Conservation (phyloP, 192 early-diverging fungal species). For the Diversispora epigaea region DNA sequence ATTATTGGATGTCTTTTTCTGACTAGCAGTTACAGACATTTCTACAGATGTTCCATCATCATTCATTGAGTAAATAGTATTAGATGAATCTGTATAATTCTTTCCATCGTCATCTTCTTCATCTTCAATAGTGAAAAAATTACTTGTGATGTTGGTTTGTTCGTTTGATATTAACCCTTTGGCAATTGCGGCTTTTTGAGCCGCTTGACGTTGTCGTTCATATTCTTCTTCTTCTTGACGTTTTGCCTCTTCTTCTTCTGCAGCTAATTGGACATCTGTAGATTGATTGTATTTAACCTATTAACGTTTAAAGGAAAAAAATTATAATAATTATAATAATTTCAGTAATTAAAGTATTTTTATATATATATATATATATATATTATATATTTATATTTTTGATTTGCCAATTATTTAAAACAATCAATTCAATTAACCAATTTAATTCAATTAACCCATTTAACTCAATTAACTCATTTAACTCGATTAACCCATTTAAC, state of each 20-base stretch:
- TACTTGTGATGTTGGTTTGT: background rate
- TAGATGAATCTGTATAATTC: background rate
- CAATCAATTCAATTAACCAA: too few relatives aligned
- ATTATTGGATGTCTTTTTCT: background rate
- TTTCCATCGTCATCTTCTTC: conserved; percentile 17
- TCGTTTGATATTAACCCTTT: conserved; percentile 5
- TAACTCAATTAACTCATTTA: too few relatives aligned
- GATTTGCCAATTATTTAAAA: too few relatives aligned
- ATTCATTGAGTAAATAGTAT: background rate
- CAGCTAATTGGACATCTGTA: conserved; percentile 3
- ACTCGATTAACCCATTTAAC: too few relatives aligned
- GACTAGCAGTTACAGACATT: conserved; percentile 12
- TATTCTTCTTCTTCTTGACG: conserved; percentile 22
- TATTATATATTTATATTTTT: too few relatives aligned
- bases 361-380: too few relatives aligned
- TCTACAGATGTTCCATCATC: conserved; percentile 1
- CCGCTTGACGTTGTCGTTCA: conserved; percentile 10
- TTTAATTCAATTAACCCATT: too few relatives aligned
- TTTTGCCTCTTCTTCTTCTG: conserved; percentile 25
- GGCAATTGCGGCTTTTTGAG: background rate
- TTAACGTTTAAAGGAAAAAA: too few relatives aligned
- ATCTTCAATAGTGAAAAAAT: background rate
- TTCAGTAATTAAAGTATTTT: too few relatives aligned
- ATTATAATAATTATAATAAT: too few relatives aligned
- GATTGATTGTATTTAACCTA: conserved; percentile 12